Conservation (phyloP, 306 rosid genomes). For the Prunus dulcis region DNA sequence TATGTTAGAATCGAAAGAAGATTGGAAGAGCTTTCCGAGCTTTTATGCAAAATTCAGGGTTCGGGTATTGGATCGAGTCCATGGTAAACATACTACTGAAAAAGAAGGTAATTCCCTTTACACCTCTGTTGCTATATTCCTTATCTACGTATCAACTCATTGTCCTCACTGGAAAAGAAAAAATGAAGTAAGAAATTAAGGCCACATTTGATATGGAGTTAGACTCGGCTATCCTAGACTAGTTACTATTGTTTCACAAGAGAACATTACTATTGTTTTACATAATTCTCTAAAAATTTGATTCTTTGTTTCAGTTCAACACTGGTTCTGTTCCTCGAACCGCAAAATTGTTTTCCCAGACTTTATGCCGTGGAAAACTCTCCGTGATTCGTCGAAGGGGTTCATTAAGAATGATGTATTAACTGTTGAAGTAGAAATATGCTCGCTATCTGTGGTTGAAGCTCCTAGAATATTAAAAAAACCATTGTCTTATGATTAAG, state of each 20-base stretch:
- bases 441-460: neutral
- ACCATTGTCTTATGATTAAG: too few species aligned
- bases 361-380: neutral
- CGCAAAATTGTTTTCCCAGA: neutral
- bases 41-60: neutral
- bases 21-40: slow-evolving; percentile 1
- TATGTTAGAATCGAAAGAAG: too few species aligned
- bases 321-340: neutral
- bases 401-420: neutral
- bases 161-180: neutral
- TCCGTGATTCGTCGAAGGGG: neutral
- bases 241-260: too few species aligned
- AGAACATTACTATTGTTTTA: neutral
- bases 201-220: too few species aligned
- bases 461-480: too few species aligned
- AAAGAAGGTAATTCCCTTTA: neutral
- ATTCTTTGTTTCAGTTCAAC: neutral
- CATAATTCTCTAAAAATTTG: neutral
- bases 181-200: too few species aligned
- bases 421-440: neutral
- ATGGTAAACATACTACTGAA: neutral
- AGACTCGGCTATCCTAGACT: too few species aligned
- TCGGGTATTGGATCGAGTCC: slow-evolving; percentile 1
- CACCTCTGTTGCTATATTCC: neutral
- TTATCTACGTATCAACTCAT: neutral